Base-by-base conservation (phyloP, 257 asterid genomes). In the Solanum chmielewskii region DNA sequence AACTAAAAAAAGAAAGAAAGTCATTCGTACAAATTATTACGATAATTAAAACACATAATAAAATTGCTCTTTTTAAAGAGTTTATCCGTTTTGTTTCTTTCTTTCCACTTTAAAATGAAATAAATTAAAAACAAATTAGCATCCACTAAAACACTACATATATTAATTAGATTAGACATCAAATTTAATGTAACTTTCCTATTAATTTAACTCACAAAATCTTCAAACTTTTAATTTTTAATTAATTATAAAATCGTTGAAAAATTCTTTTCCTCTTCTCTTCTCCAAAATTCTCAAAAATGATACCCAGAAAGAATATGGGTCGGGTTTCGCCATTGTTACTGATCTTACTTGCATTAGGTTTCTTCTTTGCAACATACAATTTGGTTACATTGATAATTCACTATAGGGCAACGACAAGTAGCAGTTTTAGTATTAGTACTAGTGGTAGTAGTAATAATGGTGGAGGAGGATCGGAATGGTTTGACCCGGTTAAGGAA, bases 361-460 rank as follows among this genome's bases (percentile, higher is more conserved):
- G 98, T 80, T 95, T 94, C 91, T 94, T 95, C 90, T 80, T 96
- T 27, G 99, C 93, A 1, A 95, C 98, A 11, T 95, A 95, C 92
- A 96, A 95, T 89, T 86, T 96, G 89, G 78, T 94, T 88, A 94
- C 96, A 42, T 87, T 96, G 91, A 87, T 95, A 88, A 94, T 94
- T 88, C 94, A 93, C 92, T 62, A 92, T 35, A 92, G 86, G 90
- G 84, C 85, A 44, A 49, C 85, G 29, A 78, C 16, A 78, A 25
- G 84, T 88, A 71, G 83, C 27, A 52, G 71, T 33, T 6, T 12
- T 60, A 73, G 47, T 73, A 37, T 27, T 39, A 74, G 66, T 56
- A 56, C 66, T 20, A 56, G 66, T 56, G n/a, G 64, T 0, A 56
- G 66, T 56, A 56, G 31, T 39, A 74, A 1, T 6, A 74, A 71